Conservation (phyloP, 2,329 filamentous ascomycete genomes). For the Didymella glomerata region DNA sequence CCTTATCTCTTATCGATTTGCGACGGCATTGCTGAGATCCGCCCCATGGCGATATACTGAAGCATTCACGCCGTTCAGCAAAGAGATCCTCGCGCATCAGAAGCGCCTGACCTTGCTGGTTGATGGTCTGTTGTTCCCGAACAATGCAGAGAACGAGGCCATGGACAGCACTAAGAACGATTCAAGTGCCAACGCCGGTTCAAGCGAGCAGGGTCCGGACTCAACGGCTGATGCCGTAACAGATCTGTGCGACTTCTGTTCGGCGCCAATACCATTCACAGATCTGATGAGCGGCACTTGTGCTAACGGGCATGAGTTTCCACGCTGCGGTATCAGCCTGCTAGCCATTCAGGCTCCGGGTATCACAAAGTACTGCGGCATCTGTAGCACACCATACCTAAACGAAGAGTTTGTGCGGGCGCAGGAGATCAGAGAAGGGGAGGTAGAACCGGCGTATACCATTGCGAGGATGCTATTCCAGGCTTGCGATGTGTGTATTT, state of each 20-base stretch:
- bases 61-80: conserved; percentile 33
- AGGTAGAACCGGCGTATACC: conserved; percentile 26
- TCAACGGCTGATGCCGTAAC: conserved; percentile 12
- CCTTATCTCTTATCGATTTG: conserved; percentile 46
- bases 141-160: conserved; percentile 1
- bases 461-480: conserved; percentile 44
- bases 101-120: conserved; percentile 32
- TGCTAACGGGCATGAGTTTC: conserved; percentile 61
- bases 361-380: conserved; percentile 62
- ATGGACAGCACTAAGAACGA: neutral
- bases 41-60: conserved; percentile 6
- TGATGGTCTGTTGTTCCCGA: conserved; percentile 22
- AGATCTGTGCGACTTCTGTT: conserved; percentile 64
- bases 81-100: conserved; percentile 33
- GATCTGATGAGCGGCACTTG: conserved; percentile 59
- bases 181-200: neutral
- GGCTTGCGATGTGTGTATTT: conserved; percentile 50
- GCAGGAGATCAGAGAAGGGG: conserved; percentile 27
- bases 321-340: conserved; percentile 64
- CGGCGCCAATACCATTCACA: conserved; percentile 57
- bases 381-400: conserved; percentile 61
- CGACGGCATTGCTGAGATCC: conserved; percentile 31
- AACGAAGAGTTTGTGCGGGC: conserved; percentile 52
- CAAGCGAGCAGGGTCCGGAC: neutral
- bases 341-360: conserved; percentile 64